These are phyloP conservation scores for Aspergillus ibericus DNA, from an alignment of 2,329 filamentous ascomycete species.

Conservation along the genomic window DNA sequence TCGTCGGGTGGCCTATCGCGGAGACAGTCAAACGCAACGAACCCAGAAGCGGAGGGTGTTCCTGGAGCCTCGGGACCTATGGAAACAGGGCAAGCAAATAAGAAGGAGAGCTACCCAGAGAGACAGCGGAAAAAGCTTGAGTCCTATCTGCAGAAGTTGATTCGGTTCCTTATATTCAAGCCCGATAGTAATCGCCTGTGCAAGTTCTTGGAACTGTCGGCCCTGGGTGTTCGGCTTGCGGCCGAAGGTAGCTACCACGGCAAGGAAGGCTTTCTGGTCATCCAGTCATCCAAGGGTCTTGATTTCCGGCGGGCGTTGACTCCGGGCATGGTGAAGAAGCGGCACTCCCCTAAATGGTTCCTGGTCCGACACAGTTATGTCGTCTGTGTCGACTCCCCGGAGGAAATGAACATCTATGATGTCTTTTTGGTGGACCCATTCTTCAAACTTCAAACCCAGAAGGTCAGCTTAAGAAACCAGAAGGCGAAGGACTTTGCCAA, in stretches of 20 bases:
- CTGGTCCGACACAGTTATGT: slow-evolving; percentile 96
- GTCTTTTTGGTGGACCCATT: slow-evolving; percentile 93
- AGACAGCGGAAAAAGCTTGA: slow-evolving; percentile 83
- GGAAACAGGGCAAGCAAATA: slow-evolving; percentile 40
- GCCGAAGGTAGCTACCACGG: slow-evolving; percentile 97
- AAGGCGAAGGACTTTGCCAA: slow-evolving; percentile 63
- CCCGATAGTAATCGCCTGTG: slow-evolving; percentile 94
- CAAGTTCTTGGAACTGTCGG: slow-evolving; percentile 92
- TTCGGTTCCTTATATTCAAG: slow-evolving; percentile 94
- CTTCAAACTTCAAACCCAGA: slow-evolving; percentile 77
- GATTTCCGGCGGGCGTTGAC: slow-evolving; percentile 81
- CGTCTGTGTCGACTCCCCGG: slow-evolving; percentile 95
- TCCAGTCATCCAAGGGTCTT: slow-evolving; percentile 85
- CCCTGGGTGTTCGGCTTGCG: slow-evolving; percentile 86
- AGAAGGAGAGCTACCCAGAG: slow-evolving; percentile 67
- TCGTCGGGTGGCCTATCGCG: slow-evolving; percentile 60
- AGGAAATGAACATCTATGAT: slow-evolving; percentile 98
- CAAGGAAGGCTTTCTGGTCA: slow-evolving; percentile 91
- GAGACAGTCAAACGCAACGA: slow-evolving; percentile 56
- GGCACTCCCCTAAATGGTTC: slow-evolving; percentile 95
- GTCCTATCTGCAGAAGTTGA: slow-evolving; percentile 88
- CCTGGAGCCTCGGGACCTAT: slow-evolving; percentile 34
- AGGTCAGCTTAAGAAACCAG: slow-evolving; percentile 52
- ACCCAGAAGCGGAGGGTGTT: slow-evolving; percentile 39
- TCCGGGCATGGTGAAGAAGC: slow-evolving; percentile 72